These are phyloP conservation scores for Penicillium soppii DNA, from an alignment of 495 filamentous ascomycete genomes.

Conservation along the genomic window DNA sequence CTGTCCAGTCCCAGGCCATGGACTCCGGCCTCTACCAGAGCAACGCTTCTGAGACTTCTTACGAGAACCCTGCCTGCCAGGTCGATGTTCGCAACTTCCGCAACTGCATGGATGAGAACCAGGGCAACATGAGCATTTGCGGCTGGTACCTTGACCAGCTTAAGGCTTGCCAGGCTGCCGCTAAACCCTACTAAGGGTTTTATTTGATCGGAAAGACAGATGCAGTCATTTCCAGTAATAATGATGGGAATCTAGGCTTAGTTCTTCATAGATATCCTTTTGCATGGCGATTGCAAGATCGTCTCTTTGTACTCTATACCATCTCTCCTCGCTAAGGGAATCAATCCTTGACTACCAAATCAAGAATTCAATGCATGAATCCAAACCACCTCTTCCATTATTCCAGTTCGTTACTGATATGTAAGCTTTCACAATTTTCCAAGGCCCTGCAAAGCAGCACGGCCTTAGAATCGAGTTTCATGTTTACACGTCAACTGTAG, in stretches of 20 bases:
- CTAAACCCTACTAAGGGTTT: slow-evolving; percentile 71
- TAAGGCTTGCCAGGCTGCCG: slow-evolving; percentile 92
- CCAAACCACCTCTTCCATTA: not conserved
- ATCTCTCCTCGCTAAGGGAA: slow-evolving; percentile 25
- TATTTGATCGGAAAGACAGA: slow-evolving; percentile 6
- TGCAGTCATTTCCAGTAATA: slow-evolving; percentile 8
- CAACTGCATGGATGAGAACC: slow-evolving; percentile 91
- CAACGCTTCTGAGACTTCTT: slow-evolving; percentile 49
- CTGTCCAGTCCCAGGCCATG: slow-evolving; percentile 42
- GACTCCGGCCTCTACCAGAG: slow-evolving; percentile 52
- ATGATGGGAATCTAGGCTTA: not conserved
- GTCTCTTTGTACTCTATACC: slow-evolving; percentile 29
- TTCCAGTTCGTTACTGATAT: not conserved
- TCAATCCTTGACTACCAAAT: slow-evolving; percentile 8
- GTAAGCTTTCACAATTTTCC: no score
- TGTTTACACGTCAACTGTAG: no score
- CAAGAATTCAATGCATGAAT: slow-evolving; percentile 7
- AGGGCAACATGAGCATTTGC: slow-evolving; percentile 92
- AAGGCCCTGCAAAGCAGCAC: no score
- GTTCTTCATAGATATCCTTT: slow-evolving; percentile 3
- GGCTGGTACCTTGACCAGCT: slow-evolving; percentile 98
- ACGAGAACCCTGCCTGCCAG: slow-evolving; percentile 62
- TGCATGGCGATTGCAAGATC: slow-evolving; percentile 23
- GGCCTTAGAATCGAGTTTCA: no score
- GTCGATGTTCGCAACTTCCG: slow-evolving; percentile 82